Percentiles rank a stretch among this genome's conserved stretches.
Conservation (phyloP, 1,284 basidiomycete species). For the Puccinia horiana region DNA sequence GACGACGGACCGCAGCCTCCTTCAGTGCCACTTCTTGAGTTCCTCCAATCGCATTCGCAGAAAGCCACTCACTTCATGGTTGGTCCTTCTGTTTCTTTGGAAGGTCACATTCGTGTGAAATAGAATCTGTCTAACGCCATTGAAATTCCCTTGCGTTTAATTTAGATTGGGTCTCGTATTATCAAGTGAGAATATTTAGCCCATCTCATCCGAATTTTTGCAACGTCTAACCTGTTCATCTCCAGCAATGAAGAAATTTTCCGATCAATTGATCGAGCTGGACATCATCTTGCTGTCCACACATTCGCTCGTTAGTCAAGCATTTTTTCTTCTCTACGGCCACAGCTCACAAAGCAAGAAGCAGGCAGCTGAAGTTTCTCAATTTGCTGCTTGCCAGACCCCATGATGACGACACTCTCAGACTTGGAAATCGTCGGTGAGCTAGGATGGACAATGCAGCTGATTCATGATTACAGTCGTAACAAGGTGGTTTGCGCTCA, state of each 20-base stretch:
- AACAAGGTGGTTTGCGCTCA: background rate
- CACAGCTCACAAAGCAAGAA: background rate
- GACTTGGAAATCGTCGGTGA: constrained; percentile 73
- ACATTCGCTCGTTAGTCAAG: constrained; percentile 55
- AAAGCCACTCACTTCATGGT: constrained; percentile 79
- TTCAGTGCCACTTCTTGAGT: constrained; percentile 63
- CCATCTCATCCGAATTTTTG: background rate
- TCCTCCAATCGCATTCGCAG: constrained; percentile 66
- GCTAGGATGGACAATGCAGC: constrained; percentile 77
- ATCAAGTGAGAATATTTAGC: background rate
- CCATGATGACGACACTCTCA: constrained; percentile 70
- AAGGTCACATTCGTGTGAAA: constrained; percentile 57
- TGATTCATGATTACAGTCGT: constrained; percentile 69
- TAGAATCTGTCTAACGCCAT: no score
- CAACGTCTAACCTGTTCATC: background rate
- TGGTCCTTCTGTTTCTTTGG: constrained; percentile 63
- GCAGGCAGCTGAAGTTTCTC: background rate
- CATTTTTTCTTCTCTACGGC: no score
- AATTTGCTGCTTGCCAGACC: background rate
- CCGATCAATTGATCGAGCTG: constrained; percentile 6
- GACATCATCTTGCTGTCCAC: constrained; percentile 71
- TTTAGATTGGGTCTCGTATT: constrained; percentile 65
- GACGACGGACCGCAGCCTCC: constrained; percentile 48
- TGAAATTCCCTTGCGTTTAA: constrained; percentile 36
- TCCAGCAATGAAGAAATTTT: background rate